Conservation (phyloP, 345 rosid genomes). For the Eucalyptus grandis region DNA sequence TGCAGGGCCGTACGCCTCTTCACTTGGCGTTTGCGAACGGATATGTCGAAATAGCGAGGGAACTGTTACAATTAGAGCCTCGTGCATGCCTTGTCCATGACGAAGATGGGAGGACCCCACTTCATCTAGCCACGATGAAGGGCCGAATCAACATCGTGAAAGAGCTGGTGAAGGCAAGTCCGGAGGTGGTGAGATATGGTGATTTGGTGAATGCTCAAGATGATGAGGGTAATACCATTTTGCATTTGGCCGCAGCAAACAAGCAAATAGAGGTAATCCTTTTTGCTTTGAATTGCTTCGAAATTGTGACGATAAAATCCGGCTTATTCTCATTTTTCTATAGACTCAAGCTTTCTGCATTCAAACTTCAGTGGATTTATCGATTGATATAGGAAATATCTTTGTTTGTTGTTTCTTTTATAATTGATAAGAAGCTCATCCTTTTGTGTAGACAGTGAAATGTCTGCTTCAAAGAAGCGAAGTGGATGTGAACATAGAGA, state of each 20-base stretch:
- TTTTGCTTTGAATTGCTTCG: not conserved
- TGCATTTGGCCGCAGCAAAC: not conserved
- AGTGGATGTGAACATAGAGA: too few relatives aligned
- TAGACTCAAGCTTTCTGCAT: too few relatives aligned
- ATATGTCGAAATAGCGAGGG: not conserved
- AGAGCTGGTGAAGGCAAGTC: not conserved
- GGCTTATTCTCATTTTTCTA: too few relatives aligned
- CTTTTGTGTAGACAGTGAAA: too few relatives aligned
- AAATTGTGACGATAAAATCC: not conserved
- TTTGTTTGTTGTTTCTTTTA: too few relatives aligned
- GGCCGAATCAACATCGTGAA: not conserved
- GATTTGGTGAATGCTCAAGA: not conserved
- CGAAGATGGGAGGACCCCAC: not conserved
- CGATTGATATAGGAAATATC: too few relatives aligned
- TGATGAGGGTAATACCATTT: not conserved
- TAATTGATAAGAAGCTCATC: too few relatives aligned
- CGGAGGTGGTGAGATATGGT: not conserved
- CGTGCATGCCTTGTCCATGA: not conserved
- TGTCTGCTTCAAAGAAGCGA: too few relatives aligned
- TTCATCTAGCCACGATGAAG: not conserved
- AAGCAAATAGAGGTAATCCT: not conserved
- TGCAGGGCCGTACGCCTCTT: not conserved
- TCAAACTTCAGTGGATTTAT: too few relatives aligned
- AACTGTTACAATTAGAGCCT: not conserved
- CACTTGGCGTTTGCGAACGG: not conserved